Evolutionary conservation across 2,329 filamentous ascomycete species (phyloP).

Genomic region (Ceratocystiopsis sp.): DNA sequence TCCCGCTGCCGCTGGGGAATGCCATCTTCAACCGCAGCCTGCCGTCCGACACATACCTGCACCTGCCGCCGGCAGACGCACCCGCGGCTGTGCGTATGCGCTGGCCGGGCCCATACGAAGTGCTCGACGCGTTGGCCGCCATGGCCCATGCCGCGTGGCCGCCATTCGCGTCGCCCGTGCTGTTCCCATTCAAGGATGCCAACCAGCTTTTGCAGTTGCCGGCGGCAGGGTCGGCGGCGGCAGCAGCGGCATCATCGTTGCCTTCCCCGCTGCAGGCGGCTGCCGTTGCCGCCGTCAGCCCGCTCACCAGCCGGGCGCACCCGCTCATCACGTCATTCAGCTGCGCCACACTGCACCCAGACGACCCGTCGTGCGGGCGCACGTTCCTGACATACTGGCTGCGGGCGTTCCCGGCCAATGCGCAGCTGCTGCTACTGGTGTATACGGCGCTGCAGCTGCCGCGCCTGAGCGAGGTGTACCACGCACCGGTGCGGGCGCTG

Average conservation of each 20-base stretch:
- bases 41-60: constrained; percentile 59
- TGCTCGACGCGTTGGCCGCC: constrained; percentile 64
- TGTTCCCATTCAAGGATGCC: constrained; percentile 56
- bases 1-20: constrained; percentile 34
- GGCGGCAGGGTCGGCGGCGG: constrained; percentile 54
- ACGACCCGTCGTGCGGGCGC: constrained; percentile 72
- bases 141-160: constrained; percentile 78
- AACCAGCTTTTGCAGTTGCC: constrained; percentile 46
- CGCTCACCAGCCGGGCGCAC: constrained; percentile 70
- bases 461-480: constrained; percentile 44
- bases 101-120: constrained; percentile 62
- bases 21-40: constrained; percentile 42
- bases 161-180: constrained; percentile 69
- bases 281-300: constrained; percentile 46
- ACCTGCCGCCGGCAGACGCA: constrained; percentile 50
- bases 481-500: constrained; percentile 49
- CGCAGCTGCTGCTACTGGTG: constrained; percentile 60
- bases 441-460: constrained; percentile 57
- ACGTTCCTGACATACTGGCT: constrained; percentile 83
- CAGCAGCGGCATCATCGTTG: constrained; percentile 30
- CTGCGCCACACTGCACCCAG: constrained; percentile 77
- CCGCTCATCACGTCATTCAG: constrained; percentile 72
- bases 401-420: constrained; percentile 60
- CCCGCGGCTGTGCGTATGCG: constrained; percentile 34
- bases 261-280: neutral